Base-by-base conservation (phyloP, 1,139 yeast genomes). In the Candida freyschussii region DNA sequence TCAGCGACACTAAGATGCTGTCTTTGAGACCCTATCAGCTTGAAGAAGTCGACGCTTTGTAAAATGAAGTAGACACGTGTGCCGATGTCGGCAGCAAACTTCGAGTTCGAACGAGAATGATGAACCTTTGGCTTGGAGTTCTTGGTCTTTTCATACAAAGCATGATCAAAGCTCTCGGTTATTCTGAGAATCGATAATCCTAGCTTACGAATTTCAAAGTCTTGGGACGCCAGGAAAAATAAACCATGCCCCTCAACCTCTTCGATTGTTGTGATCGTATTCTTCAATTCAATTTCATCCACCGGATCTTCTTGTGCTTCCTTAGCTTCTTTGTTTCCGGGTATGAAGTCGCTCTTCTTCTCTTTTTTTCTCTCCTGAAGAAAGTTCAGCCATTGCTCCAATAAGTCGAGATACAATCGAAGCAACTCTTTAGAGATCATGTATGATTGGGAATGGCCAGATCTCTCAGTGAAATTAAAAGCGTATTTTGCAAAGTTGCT, bases 211-310 rank as follows among this genome's bases (percentile, higher is more conserved):
- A 85, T 71, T 24, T 72, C 68, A 21, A 84, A 70, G 48, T 87
- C 96, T 50, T 86, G 95, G 3, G 95, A 84, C 51, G 96, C 86
- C 19, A 93, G 63, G 53, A 93, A 91, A 54, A 85, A 91, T 24
- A 93, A 60, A 0, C 96, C 99, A 53, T 89, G 86, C 0, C 98
- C 97, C 59, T 93, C 98, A 7, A 63, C 69, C 21, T 57, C 50
- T 13, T 55, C 57, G 21, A 41, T 41, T 11, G 35, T 40, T 7
- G 45, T 41, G 15, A 39, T 41, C 2, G 45, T 41, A 22, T 39
- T 41, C 30, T 41, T 41, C 30, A 41, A 21, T 22, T 41, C 43
- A 15, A 41, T 34, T 7, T 56, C 59, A 9, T 47, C 41, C 3
- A 52, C 61, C 2, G 56, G 36, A 6, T 30, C 34, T 17, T 37